These are phyloP conservation scores for Teunomyces stri DNA, from an alignment of 805 yeast species.

Conservation along the genomic window DNA sequence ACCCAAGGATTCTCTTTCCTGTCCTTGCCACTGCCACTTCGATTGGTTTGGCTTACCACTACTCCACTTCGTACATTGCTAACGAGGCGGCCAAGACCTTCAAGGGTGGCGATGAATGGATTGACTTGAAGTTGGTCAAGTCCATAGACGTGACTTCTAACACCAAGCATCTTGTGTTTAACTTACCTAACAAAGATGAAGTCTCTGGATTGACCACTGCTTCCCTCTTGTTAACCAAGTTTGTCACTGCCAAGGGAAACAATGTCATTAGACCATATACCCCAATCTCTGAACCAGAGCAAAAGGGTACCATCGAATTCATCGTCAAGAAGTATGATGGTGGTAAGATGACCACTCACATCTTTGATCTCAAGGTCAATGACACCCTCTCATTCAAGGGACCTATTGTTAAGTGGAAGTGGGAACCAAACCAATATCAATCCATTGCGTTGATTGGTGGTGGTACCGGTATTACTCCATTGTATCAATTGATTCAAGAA, in stretches of 20 bases:
- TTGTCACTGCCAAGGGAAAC: constrained; percentile 76
- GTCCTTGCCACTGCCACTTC: constrained; percentile 32
- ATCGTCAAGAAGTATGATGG: constrained; percentile 80
- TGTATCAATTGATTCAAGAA: constrained; percentile 80
- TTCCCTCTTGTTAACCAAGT: constrained; percentile 78
- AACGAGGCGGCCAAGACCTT: constrained; percentile 49
- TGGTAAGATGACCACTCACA: constrained; percentile 81
- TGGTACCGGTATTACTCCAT: constrained; percentile 96
- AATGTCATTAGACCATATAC: constrained; percentile 88
- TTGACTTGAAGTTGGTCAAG: constrained; percentile 56
- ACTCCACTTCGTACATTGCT: constrained; percentile 18
- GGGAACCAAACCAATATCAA: constrained; percentile 82
- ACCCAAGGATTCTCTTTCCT: constrained; percentile 28
- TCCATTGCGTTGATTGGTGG: constrained; percentile 86
- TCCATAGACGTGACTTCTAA: constrained; percentile 53
- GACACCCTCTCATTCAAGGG: constrained; percentile 92
- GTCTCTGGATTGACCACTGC: constrained; percentile 78
- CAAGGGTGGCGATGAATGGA: constrained; percentile 65
- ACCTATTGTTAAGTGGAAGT: constrained; percentile 87
- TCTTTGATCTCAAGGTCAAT: constrained; percentile 65
- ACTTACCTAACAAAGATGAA: constrained; percentile 62
- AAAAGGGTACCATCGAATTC: constrained; percentile 73
- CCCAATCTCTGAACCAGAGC: constrained; percentile 70
- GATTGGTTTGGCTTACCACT: constrained; percentile 31
- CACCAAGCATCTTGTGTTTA: constrained; percentile 69